Evolutionary conservation across 257 asterid species (phyloP).

Genomic region (Solanum appendiculatum): DNA sequence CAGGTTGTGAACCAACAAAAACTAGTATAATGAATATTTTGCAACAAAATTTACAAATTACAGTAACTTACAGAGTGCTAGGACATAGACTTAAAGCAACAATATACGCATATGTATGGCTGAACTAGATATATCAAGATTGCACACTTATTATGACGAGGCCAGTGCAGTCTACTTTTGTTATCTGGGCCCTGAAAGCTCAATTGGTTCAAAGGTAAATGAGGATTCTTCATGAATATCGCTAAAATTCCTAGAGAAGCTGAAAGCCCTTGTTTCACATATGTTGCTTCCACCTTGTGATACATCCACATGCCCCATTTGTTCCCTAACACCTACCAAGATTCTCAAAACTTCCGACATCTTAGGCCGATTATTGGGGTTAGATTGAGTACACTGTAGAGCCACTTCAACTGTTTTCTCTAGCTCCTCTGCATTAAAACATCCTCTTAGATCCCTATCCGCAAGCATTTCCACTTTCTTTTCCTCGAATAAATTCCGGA

Average conservation of each 20-base stretch:
- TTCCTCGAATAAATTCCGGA: slow-evolving; percentile 44
- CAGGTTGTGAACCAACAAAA: background rate
- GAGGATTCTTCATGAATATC: slow-evolving; percentile 63
- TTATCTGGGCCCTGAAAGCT: slow-evolving; percentile 87
- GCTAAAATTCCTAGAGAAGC: slow-evolving; percentile 54
- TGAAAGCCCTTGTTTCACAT: slow-evolving; percentile 39
- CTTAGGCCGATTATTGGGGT: slow-evolving; percentile 59
- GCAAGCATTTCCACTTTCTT: slow-evolving; percentile 58
- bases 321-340: slow-evolving; percentile 50
- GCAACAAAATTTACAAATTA: background rate
- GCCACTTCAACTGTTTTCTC: slow-evolving; percentile 58
- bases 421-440: slow-evolving; percentile 42
- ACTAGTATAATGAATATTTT: background rate
- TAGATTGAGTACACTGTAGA: slow-evolving; percentile 57
- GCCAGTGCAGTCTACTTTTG: background rate
- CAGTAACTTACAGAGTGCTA: background rate
- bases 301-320: slow-evolving; percentile 27
- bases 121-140: background rate
- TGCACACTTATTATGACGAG: background rate
- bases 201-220: slow-evolving; percentile 67
- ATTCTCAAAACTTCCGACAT: slow-evolving; percentile 62
- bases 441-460: slow-evolving; percentile 59
- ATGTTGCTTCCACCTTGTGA: slow-evolving; percentile 34
- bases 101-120: background rate
- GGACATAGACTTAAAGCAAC: background rate